Base-by-base conservation (phyloP, 1,284 basidiomycete species). In the Naganishia cerealis region DNA sequence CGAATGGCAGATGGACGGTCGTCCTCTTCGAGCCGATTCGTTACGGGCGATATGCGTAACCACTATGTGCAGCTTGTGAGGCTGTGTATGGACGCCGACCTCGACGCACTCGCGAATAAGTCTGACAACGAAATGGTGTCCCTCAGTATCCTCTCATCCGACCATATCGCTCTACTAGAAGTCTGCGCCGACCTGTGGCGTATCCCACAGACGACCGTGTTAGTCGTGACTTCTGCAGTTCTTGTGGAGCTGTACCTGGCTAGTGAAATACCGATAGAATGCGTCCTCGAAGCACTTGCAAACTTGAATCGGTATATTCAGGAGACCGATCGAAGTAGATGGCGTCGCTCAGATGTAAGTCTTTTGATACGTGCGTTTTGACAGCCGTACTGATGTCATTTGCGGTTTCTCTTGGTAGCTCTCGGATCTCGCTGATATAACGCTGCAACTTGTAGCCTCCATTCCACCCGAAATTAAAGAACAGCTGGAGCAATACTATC, bases 71-170 rank as follows among this genome's bases (percentile, higher is more conserved):
- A 90, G 9, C 84, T 98, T 4, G 84, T 98, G 33, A 89, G 91
- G 74, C 83, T 87, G 63, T 95, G 94, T 76, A 86, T 99, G 55
- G 85, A 90, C 42, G 85, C 86, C 53, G 96, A 99, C 78, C 83
- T 99, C 59, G 91, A 94, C 75, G 86, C 88, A 43, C 94, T 99
- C 88, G 84, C 90, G 68, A 88, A 90, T 55, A 88, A 97, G 42
- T 90, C 93, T 40, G 95, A 97, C 73, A 91, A 94, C 74, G 92
- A 98, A 73, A 94, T 99, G 81, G 95, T 99, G 3, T 92, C 93
- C 0, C 82, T 99, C 39, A 91, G 91, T 12, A 98, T 99, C 67
- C 81, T 99, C n/a, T 92, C 92, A 0, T 76, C 86, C 0, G 77
- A 85, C 18, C 93, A 98, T 77, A 84, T 91, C 54, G 89, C 91